These are phyloP conservation scores for Intubia oerlemansii DNA, from an alignment of 2,329 filamentous ascomycete species.

Conservation along the genomic window DNA sequence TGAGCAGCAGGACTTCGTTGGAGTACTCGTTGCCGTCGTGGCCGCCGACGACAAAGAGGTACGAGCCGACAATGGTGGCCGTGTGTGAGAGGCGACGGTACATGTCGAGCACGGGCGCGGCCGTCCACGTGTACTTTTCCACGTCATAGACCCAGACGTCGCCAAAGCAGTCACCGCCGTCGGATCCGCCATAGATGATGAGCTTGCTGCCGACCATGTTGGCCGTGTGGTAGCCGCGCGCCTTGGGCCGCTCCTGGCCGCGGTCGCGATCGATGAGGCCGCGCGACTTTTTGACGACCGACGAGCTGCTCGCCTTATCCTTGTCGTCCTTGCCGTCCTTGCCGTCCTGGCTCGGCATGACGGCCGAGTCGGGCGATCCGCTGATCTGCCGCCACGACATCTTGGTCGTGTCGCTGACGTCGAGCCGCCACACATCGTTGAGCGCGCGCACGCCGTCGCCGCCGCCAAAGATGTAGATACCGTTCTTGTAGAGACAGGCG, in stretches of 20 bases:
- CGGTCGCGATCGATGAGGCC: not conserved
- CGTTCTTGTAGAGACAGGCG: conserved; percentile 49
- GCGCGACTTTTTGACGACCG: conserved; percentile 1
- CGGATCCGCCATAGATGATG: conserved; percentile 49
- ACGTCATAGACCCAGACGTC: conserved; percentile 57
- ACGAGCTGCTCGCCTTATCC: not conserved
- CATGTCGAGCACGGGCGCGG: conserved; percentile 35
- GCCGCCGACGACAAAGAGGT: conserved; percentile 47
- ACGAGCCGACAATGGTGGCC: conserved; percentile 46
- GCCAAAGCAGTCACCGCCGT: conserved; percentile 50
- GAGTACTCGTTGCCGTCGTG: conserved; percentile 51
- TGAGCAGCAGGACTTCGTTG: conserved; percentile 46
- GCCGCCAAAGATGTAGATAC: conserved; percentile 51
- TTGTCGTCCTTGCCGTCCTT: not conserved
- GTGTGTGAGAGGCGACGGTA: conserved; percentile 46
- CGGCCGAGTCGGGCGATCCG: conserved; percentile 12
- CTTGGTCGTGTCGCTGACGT: conserved; percentile 42
- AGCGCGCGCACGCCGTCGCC: conserved; percentile 48
- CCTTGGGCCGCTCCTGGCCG: conserved; percentile 26
- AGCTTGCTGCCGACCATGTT: conserved; percentile 55
- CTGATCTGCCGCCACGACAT: conserved; percentile 50
- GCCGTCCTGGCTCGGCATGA: conserved; percentile 1
- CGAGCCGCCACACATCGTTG: conserved; percentile 53
- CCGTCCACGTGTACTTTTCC: conserved; percentile 36
- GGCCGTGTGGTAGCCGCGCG: conserved; percentile 48